Base-by-base conservation (phyloP, 2,329 filamentous ascomycete species). In the Colletotrichum lindemuthianum region DNA sequence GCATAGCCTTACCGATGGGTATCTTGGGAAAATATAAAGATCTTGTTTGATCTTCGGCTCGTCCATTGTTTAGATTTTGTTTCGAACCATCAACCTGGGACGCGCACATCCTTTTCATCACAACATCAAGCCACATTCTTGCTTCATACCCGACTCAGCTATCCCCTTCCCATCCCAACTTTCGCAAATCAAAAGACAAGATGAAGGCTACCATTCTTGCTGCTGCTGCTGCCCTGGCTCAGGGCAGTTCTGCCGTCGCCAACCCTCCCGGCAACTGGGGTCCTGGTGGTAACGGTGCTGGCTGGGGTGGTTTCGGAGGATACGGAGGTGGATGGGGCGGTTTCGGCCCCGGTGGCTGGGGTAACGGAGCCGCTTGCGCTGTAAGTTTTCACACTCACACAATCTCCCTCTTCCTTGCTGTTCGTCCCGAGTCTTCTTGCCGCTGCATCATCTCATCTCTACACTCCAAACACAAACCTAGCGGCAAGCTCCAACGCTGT, bases 131-230 rank as follows among this genome's bases (percentile, higher is more conserved):
- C 24, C 41, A 44, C 43, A 33, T 16, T 58, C 6, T 24, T n/a
- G n/a, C 16, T 37, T 34, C 11, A 33, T 7, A 16, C 8, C n/a
- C n/a, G 12, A 11, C 13, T n/a, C 13, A 8, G 12, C 40, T 6
- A 6, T 13, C 16, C 13, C 10, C 15, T 15, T n/a, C 2, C 12
- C 6, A 13, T 10, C 15, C 33, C 9, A 8, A 10, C 4, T 11
- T 34, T 36, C 24, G 13, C 24, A 34, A 1, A 41, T 13, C 34
- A 50, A 11, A 44, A 11, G 11, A n/a, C 36, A 61, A 65, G 40
- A 66, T 66, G 63, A 66, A 64, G 63, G 48, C 63, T n/a, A 32
- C 63, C 43, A 37, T 64, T 12, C 34, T 66, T 24, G 60, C 63
- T 59, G 59, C 53, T 59, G 59, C 53, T 24, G 63, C 60, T 40